Base-by-base conservation (phyloP, 1,284 basidiomycete species). In the Pterula multifida region DNA sequence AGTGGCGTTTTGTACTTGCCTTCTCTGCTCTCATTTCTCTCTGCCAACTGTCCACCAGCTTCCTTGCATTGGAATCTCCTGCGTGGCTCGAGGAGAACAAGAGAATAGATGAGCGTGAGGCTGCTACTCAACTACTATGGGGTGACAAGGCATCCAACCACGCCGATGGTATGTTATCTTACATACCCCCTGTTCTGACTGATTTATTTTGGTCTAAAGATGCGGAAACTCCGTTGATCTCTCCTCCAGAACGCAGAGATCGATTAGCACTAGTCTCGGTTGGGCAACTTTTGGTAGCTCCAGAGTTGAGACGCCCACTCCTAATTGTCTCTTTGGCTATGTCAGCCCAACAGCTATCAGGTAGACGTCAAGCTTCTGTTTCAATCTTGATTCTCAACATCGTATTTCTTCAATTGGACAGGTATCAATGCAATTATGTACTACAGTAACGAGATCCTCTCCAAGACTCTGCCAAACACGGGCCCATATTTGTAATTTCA, bases 371-470 rank as follows among this genome's bases (percentile, higher is more conserved):
- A n/a, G n/a, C n/a, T n/a, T n/a, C n/a, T n/a, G n/a, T n/a, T n/a
- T n/a, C n/a, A n/a, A n/a, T n/a, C n/a, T n/a, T n/a, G n/a, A n/a
- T n/a, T n/a, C n/a, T n/a, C n/a, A n/a, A n/a, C n/a, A n/a, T n/a
- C n/a, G n/a, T n/a, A n/a, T n/a, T n/a, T n/a, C n/a, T n/a, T n/a
- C n/a, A n/a, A n/a, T 35, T n/a, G 26, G 49, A 35, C 39, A 53
- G 68, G 75, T 26, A 66, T 67, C 53, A 70, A 69, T 56, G 67
- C 69, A 68, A 90, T 93, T 24, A 68, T 93, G 48, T 94, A 91
- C 62, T 94, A 93, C 66, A 91, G 88, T 63, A 93, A 90, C 54
- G 78, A 83, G 36, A 91, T 95, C 49, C 73, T 95, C 13, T 77
- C 81, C 6, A 80, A 81, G 48, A 76, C 89, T 2, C 66, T 94